Evolutionary conservation across 495 filamentous ascomycete species (phyloP), one percentile per base, ranked within the genome.

Genomic region (Pyrenula aspistea): DNA sequence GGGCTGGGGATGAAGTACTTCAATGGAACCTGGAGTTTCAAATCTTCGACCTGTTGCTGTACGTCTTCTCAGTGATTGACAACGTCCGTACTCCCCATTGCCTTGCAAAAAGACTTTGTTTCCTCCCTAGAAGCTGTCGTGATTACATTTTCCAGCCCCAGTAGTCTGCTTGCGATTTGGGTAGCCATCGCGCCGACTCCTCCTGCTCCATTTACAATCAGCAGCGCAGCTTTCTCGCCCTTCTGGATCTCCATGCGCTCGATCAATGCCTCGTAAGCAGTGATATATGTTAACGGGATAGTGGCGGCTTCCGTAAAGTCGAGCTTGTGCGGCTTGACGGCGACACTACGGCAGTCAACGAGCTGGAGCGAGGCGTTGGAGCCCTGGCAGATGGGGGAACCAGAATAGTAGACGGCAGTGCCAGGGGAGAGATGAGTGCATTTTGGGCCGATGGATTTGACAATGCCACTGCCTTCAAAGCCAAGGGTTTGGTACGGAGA

Each of bases 241-340:
- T 61, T 55, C 31, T 58, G 31, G 49, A 71, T 66, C 55, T 62
- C 61, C 61, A 71, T 56, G 20, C 65, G 59, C 55, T 69, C 67
- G n/a, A 71, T 62, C 10, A 71, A 60, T 4, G 68, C 65, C 54
- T 69, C 63, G 49, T 62, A 71, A 2, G 67, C 67, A 3, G 68
- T 71, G 49, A 65, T 61, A 59, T 63, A 71, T 12, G 68, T 69
- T 57, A 71, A 53, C 3, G 63, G 65, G 65, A 71, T 62, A 20
- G 59, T 59, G 22, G 68, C 68, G 24, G 68, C 64, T 55, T 71
- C 55, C 10, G 58, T 59, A 20, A 65, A 63, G 36, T 57, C 57
- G 1, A 71, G 59, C 2, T 25, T 55, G 36, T 62, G 57, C n/a
- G 67, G 68, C 58, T 69, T 68, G 36, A 52, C 36, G 10, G 55